These are phyloP conservation scores for Miscanthus lutarioriparius DNA, from an alignment of 176 grass and related monocot species.

Conservation along the genomic window DNA sequence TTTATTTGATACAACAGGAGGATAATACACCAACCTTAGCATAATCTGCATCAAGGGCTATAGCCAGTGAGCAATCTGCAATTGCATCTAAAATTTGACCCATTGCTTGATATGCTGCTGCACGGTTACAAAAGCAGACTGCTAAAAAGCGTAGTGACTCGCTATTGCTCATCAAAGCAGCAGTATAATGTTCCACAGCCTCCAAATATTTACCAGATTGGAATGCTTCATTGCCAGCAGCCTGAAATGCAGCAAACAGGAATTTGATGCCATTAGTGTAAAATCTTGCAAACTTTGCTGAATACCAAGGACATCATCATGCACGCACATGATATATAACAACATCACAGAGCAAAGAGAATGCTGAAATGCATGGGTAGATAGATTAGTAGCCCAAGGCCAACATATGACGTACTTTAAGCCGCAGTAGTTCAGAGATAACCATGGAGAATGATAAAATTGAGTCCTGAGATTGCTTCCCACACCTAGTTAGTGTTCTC, in stretches of 20 bases:
- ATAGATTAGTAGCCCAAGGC: background rate
- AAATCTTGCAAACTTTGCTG: conserved; percentile 15
- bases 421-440: conserved; percentile 58
- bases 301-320: conserved; percentile 12
- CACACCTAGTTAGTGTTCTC: conserved; percentile 46
- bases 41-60: conserved; percentile 72
- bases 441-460: conserved; percentile 41
- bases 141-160: conserved; percentile 74
- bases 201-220: conserved; percentile 73
- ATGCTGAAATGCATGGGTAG: conserved; percentile 13
- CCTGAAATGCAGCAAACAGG: conserved; percentile 53
- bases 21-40: conserved; percentile 64
- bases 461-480: conserved; percentile 49
- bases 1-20: conserved; percentile 18
- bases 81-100: conserved; percentile 85
- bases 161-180: conserved; percentile 62
- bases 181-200: conserved; percentile 79
- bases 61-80: conserved; percentile 86
- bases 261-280: conserved; percentile 8
- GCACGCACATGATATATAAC: conserved; percentile 11
- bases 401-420: conserved; percentile 54
- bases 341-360: conserved; percentile 10
- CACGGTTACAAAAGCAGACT: conserved; percentile 85
- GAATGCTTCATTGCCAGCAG: conserved; percentile 88
- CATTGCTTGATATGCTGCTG: conserved; percentile 84